Base-by-base conservation (phyloP, 305 asterid species). In the Withania somnifera region DNA sequence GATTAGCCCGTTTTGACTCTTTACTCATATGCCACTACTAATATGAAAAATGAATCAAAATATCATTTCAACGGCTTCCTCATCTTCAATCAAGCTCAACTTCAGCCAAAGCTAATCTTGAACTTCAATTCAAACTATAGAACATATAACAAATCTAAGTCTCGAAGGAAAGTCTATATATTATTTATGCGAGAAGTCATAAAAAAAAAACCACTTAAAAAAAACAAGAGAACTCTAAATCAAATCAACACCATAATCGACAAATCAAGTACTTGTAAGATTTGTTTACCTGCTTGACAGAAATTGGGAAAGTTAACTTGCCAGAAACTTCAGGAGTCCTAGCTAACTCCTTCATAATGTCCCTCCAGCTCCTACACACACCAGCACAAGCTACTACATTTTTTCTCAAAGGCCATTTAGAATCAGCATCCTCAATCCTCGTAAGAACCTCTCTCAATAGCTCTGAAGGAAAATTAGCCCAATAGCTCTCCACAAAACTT, bases 381-480 rank as follows among this genome's bases (percentile, higher is more conserved):
- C 99, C 97, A 1, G 97, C 97, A 85, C 97, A 92, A 73, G 98
- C 96, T 84, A 94, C 95, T 7, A 95, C 99, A 82, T 87, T 89
- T 80, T 89, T 93, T 82, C 99, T 94, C 58, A 81, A 81, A 67
- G 97, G 97, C 96, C 98, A 92, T 54, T 90, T 88, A 1, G 90
- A 79, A 79, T 89, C 98, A 20, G 91, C 86, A 80, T 89, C 95
- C 85, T 95, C 98, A 28, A 95, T 84, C 86, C 84, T 94, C 79
- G 85, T 38, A 86, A 93, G 63, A 22, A 95, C 91, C 84, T 94
- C 97, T 81, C 98, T 95, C 83, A 94, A 75, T 52, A 95, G 68
- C 82, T 95, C 99, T 81, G 84, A 42, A 30, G 99, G 98, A 89
- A 95, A 85, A 82, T 86, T 90, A 82, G 87, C 87, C 99, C 98